Evolutionary conservation across 345 rosid genomes (phyloP).

Genomic region (Hevea brasiliensis): DNA sequence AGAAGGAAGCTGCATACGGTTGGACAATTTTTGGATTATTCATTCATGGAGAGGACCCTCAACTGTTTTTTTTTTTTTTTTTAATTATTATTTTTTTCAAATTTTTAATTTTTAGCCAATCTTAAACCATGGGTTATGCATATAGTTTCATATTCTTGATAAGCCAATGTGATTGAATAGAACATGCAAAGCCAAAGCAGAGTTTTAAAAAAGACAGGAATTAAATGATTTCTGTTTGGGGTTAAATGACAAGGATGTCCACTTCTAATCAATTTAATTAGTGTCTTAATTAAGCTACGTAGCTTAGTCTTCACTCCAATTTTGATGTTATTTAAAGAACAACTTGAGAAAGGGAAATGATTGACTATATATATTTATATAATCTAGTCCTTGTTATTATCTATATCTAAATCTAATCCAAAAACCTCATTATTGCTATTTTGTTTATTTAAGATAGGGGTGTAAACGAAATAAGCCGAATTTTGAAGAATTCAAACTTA

Average conservation of each 20-base stretch:
- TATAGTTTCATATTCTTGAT: conserved; percentile 18
- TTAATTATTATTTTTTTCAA: too few relatives aligned
- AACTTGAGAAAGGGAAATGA: background rate
- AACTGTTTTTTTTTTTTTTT: too few relatives aligned
- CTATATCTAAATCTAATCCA: background rate
- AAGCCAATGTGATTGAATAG: conserved; percentile 6
- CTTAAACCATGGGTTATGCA: too few relatives aligned
- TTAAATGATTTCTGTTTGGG: too few relatives aligned
- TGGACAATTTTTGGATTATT: too few relatives aligned
- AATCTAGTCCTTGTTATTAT: background rate
- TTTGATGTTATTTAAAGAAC: conserved; percentile 6
- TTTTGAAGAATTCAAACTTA: too few relatives aligned
- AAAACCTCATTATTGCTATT: background rate
- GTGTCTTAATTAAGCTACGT: background rate
- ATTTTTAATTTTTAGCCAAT: too few relatives aligned
- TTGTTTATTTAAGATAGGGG: too few relatives aligned
- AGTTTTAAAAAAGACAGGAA: background rate
- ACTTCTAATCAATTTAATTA: background rate
- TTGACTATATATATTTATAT: background rate
- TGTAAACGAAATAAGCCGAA: too few relatives aligned
- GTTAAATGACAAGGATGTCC: background rate
- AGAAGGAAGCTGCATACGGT: too few relatives aligned
- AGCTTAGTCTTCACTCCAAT: conserved; percentile 6
- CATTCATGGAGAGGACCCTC: too few relatives aligned
- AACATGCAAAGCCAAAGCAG: background rate